A percentile compares a stretch with the other conserved stretches of the same genome.
phyloP scores from a whole-genome alignment of 2,329 filamentous ascomycete species.

The Colletotrichum phormii region DNA sequence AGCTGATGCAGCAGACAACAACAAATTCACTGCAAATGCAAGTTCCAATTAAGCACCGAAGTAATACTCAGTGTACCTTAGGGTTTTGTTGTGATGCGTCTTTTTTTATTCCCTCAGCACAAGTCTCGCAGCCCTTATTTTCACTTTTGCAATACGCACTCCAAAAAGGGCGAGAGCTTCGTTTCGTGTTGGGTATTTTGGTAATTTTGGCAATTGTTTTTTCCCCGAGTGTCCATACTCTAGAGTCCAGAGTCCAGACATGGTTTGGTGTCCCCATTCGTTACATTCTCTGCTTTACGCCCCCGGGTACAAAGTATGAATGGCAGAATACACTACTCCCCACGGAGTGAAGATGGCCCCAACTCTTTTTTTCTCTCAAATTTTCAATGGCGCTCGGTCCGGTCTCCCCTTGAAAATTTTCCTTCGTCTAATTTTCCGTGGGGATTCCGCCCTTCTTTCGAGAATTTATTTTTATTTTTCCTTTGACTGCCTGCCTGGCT shows the following conservation, averaged over 20 bases:
- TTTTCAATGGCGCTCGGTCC: conserved; percentile 4
- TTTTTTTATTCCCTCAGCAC: conserved; percentile 8
- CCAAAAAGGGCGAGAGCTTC: not conserved
- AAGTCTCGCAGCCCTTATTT: not conserved
- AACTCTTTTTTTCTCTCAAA: too few relatives aligned
- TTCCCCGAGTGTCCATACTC: not conserved
- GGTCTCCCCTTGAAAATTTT: not conserved
- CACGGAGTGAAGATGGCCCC: too few relatives aligned
- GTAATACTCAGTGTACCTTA: not conserved
- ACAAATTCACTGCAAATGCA: not conserved
- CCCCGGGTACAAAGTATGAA: not conserved
- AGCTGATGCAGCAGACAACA: not conserved
- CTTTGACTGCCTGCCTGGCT: not conserved
- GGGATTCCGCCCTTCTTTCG: conserved; percentile 38
- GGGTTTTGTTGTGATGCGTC: conserved; percentile 30
- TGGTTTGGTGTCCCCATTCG: not conserved
- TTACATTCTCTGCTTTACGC: not conserved
- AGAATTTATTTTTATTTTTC: conserved; percentile 43
- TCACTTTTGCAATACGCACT: not conserved
- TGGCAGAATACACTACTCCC: not conserved
- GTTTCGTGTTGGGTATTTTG: not conserved
- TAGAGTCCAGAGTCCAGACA: not conserved
- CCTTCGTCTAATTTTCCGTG: not conserved
- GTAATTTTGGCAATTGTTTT: not conserved
- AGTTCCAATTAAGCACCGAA: not conserved